Base-by-base conservation (phyloP, 345 rosid species). In the Eucalyptus albens region DNA sequence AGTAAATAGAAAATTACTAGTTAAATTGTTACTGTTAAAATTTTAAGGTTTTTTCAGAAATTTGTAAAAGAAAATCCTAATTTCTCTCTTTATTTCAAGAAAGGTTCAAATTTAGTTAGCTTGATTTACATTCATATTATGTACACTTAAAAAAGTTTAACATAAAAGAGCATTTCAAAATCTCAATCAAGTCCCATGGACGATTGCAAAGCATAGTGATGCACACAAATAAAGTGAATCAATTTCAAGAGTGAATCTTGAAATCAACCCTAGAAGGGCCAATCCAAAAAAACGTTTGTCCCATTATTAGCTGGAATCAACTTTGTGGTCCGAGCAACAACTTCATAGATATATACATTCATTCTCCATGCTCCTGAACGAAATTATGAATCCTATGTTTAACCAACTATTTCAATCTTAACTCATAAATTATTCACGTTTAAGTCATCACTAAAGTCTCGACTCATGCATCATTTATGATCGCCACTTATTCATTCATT, bases 271-370 rank as follows among this genome's bases (percentile, higher is more conserved):
- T 3, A 21, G 5, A 77, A 22, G 83, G 27, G 15, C 2, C 13
- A 3, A 1, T 21, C 47, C 9, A 0, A 77, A 19, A 2, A 72
- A 21, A 19, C 47, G 0, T 42, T 11, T 2, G 5, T 40, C 83
- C 2, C 27, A 2, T 40, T 77, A 6, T 21, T 40, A 17, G 27
- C 1, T 0, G 15, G 5, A 77, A 77, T 77, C 9, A 2, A 21
- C 26, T 37, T 6, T 37, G 4, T 3, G 44, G 24, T 37, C 4
- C 0, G 3, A 37, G 45, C 5, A 37, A 37, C 45, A 6, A 72
- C 15, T 45, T 19, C 5, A 2, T 37, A 19, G 26, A 53, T 53
- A 67, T 16, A 19, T 33, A 72, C 6, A 16, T 69, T 16, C 7
- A 69, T 16, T 69, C 22, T 33, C 15, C 45, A 10, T 37, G 44